Base-by-base conservation (phyloP, 208 protist species). In the Kentomonas sorsogonicus region DNA sequence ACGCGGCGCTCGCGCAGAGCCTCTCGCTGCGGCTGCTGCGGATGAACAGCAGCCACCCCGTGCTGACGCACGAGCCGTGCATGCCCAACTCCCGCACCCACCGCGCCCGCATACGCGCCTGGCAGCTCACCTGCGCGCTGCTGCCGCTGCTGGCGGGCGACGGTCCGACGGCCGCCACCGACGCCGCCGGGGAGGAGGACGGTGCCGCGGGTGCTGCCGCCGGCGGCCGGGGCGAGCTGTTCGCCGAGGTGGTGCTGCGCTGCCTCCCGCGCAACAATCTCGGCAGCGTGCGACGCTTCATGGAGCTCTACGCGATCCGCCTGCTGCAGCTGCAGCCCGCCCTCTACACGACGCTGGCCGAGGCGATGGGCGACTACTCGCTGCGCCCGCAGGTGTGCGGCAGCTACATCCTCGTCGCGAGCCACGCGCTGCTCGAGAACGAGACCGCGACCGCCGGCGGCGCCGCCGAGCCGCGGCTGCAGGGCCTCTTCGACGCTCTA, bases 21-120 rank as follows among this genome's bases (percentile, higher is more conserved):
- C 51, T 90, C 22, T 72, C 66, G 34, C 33, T 77, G 60, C 51
- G 73, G 62, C 61, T 95, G 68, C 63, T 95, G 39, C 70, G 72
- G 4, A 81, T 82, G 74, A 93, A 91, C 61, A 54, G 45, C 16
- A 68, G 41, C 34, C 52, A 92, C 63, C 51, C 66, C 1, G 43
- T 76, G 16, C 65, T 95, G 1, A 80, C 63, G 29, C 72, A 78
- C 51, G 81, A 87, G 71, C 85, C 89, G 20, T 95, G 89, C 66
- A 93, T 92, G 86, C 89, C 89, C 27, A 95, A 95, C 70, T 90
- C 79, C n/a, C 72, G 69, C 27, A 70, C 86, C 20, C 89, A 95
- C 69, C 89, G 86, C 36, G 75, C 62, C 29, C 86, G 89, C 53
- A 72, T 95, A 53, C 83, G 89, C 36, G 63, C 93, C 16, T 95